Evolutionary conservation across 2,329 filamentous ascomycete genomes (phyloP).

Genomic region (Gyromitra esculenta): DNA sequence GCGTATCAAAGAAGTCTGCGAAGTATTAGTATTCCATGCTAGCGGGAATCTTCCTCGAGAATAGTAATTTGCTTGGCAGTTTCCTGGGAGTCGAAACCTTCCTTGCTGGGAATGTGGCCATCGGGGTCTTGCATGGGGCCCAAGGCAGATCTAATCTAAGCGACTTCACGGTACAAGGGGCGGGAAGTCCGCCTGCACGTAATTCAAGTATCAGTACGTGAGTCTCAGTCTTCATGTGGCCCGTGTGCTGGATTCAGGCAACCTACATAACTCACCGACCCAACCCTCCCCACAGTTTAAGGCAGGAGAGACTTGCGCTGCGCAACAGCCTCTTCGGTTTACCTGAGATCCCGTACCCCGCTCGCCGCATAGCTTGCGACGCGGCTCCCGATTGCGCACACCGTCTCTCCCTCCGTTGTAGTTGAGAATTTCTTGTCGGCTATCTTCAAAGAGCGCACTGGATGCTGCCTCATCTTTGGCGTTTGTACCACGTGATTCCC

Average conservation of each 20-base stretch:
- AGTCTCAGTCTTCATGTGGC: constrained; percentile 36
- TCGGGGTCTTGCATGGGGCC: constrained; percentile 4
- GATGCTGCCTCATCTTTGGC: constrained; percentile 4
- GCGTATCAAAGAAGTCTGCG: too few relatives aligned
- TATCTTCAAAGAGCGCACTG: constrained; percentile 19
- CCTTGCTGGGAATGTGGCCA: not conserved
- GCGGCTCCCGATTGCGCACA: constrained; percentile 33
- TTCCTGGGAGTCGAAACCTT: not conserved
- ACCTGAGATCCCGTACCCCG: constrained; percentile 35
- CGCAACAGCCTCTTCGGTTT: constrained; percentile 24
- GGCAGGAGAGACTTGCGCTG: constrained; percentile 2
- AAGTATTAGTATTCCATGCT: not conserved
- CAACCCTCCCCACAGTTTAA: constrained; percentile 28
- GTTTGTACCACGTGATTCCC: constrained; percentile 16
- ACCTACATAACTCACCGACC: constrained; percentile 3
- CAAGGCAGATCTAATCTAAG: constrained; percentile 3
- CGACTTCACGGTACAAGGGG: constrained; percentile 34
- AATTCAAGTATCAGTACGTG: constrained; percentile 21
- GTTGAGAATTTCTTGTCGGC: constrained; percentile 19
- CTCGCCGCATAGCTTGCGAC: constrained; percentile 30
- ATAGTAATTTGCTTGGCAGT: not conserved
- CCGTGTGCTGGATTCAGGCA: constrained; percentile 49
- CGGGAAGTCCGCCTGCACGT: constrained; percentile 37
- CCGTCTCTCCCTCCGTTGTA: constrained; percentile 15
- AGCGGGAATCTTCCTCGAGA: too few relatives aligned